Base-by-base conservation (phyloP, 495 filamentous ascomycete genomes). In the Viridothelium virens region DNA sequence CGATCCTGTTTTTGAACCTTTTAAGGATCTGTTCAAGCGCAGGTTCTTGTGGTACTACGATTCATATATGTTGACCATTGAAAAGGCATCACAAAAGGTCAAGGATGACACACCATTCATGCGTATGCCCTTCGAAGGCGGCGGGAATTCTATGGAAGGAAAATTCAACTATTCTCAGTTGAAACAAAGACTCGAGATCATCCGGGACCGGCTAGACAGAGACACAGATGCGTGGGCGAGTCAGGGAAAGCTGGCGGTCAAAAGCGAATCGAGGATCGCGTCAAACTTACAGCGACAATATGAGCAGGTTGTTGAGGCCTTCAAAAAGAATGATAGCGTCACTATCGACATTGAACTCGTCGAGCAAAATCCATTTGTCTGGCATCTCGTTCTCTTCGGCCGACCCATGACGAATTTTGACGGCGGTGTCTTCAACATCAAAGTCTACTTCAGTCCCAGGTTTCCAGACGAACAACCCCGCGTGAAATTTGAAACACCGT, bases 31-130 rank as follows among this genome's bases (percentile, higher is more conserved):
- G 9, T 90, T 87, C 81, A 98, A 97, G 77, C 86, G 89, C 56
- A 86, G 92, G 0, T 97, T 97, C 74, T 76, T 98, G 16, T 97
- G 95, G 94, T 97, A 98, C 74, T 92, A 91, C 72, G 89, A 95
- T 56, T 87, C 86, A 12, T 98, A 97, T 74, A 77, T 92, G 33
- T 76, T 80, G 9, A 82, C 87, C 6, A 88, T 96, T 61, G 80
- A 85, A 12, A 80, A 84, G 53, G 88, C 83, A 9, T 83, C 85
- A 65, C 75, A 74, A 65, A 84, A 83, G 70, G 80, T 82, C 62
- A 83, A 80, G 59, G 84, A 87, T 61, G 83, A 83, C 14, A 77
- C 84, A 38, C 69, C 72, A 3, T 97, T 97, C 70, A 75, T 79
- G 12, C 81, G 80, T 47, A 94, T 96, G 91, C 89, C 89, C 1